Evolutionary conservation across 441 rosid species (phyloP).

Genomic region (Syzygium malaccense): DNA sequence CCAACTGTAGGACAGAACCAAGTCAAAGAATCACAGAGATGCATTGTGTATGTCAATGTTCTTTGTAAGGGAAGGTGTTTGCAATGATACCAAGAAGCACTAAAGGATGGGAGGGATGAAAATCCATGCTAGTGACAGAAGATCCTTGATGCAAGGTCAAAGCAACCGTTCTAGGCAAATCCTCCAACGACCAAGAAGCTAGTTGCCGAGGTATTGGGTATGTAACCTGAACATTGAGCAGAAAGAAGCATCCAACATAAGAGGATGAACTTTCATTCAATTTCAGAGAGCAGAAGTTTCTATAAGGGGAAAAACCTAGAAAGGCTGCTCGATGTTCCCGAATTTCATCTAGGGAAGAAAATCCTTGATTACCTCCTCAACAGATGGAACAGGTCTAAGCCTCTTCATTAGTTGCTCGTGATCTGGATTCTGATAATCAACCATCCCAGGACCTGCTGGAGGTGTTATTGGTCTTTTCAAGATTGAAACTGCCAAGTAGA

Average conservation of each 20-base stretch:
- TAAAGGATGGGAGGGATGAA: slow-evolving; percentile 60
- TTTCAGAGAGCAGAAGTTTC: not conserved
- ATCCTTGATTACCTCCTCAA: slow-evolving; percentile 15
- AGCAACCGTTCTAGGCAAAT: slow-evolving; percentile 73
- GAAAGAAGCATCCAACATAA: not conserved
- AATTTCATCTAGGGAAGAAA: not conserved
- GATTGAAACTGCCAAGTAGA: slow-evolving; percentile 11
- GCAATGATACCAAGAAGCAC: slow-evolving; percentile 61
- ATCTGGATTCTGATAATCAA: slow-evolving; percentile 22
- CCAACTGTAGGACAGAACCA: slow-evolving; percentile 56
- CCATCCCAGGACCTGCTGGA: slow-evolving; percentile 21
- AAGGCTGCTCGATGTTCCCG: not conserved
- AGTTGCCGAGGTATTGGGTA: slow-evolving; percentile 55
- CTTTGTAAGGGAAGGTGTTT: not conserved
- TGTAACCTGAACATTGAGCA: slow-evolving; percentile 42
- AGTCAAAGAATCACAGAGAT: not conserved
- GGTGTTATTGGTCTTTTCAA: slow-evolving; percentile 26
- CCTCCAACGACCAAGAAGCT: slow-evolving; percentile 59
- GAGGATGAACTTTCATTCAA: not conserved
- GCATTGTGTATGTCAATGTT: not conserved
- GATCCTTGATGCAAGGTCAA: slow-evolving; percentile 65
- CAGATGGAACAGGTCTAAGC: slow-evolving; percentile 19
- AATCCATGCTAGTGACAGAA: slow-evolving; percentile 78
- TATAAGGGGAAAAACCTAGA: not conserved
- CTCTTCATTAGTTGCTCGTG: slow-evolving; percentile 29